phyloP scores from a whole-genome alignment of 108 stramenopile species.

The Fragilaria crotonensis region DNA sequence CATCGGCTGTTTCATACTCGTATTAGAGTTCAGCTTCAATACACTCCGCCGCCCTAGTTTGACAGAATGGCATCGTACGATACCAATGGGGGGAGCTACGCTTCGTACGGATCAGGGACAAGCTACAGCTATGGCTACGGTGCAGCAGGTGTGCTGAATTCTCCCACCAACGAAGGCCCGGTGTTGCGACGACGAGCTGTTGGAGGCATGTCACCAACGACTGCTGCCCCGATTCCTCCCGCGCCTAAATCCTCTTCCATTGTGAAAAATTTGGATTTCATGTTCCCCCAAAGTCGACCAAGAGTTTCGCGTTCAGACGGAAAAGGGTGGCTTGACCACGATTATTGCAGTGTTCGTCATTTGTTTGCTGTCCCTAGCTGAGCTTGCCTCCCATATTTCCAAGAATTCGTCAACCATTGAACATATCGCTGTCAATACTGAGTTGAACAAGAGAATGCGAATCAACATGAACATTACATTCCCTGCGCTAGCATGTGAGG shows the following conservation, averaged over 20 bases:
- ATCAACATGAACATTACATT: slow-evolving; percentile 97
- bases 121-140: no score
- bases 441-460: slow-evolving; percentile 76
- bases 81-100: no score
- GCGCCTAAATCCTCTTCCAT: slow-evolving; percentile 1
- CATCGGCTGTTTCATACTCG: no score
- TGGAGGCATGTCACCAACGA: no score
- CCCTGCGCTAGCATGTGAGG: slow-evolving; percentile 86
- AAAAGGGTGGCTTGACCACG: slow-evolving; percentile 51
- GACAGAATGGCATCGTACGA: no score
- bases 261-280: slow-evolving; percentile 60
- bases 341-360: slow-evolving; percentile 49
- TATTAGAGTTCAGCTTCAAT: no score
- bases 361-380: slow-evolving; percentile 47
- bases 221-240: no score
- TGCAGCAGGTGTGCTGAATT: no score
- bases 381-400: slow-evolving; percentile 35
- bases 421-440: slow-evolving; percentile 69
- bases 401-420: slow-evolving; percentile 44
- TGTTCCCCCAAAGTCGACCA: slow-evolving; percentile 78
- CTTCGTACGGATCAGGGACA: no score
- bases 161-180: no score
- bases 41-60: no score
- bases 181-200: no score
- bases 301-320: slow-evolving; percentile 68